These are phyloP conservation scores for Phoenix roebelenii DNA, from an alignment of 176 grass and related monocot genomes.

Conservation along the genomic window DNA sequence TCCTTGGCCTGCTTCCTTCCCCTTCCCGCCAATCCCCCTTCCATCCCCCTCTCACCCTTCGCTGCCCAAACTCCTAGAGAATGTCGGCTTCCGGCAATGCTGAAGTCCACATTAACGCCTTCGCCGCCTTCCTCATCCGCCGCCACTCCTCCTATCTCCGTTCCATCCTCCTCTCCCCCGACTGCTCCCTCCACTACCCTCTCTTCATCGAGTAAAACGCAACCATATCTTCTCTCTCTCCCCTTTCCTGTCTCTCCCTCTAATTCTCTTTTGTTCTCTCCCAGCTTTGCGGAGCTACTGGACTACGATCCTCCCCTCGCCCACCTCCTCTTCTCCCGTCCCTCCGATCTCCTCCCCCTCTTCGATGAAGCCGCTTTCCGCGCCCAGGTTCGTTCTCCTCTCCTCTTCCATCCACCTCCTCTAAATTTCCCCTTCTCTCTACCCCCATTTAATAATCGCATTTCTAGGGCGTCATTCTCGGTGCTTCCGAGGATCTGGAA, in stretches of 20 bases:
- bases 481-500: conserved; percentile 8
- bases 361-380: conserved; percentile 33
- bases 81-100: not conserved
- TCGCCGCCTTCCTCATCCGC: conserved; percentile 30
- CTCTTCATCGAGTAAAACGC: conserved; percentile 49
- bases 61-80: too few species aligned
- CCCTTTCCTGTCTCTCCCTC: not conserved
- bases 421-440: not conserved
- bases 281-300: conserved; percentile 66
- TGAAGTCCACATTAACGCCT: not conserved
- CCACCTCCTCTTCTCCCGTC: conserved; percentile 30
- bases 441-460: not conserved
- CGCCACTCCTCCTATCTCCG: conserved; percentile 37
- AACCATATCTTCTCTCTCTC: not conserved
- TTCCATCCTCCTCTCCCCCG: conserved; percentile 43
- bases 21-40: too few species aligned
- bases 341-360: conserved; percentile 13
- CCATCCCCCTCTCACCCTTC: not conserved
- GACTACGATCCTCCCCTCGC: conserved; percentile 46
- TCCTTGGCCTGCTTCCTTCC: too few species aligned
- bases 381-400: conserved; percentile 23
- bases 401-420: not conserved
- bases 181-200: conserved; percentile 45
- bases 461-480: conserved; percentile 24
- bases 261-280: conserved; percentile 1